Evolutionary conservation across 192 early-diverging fungal species (phyloP).

Genomic region (Oehlia diaphana): DNA sequence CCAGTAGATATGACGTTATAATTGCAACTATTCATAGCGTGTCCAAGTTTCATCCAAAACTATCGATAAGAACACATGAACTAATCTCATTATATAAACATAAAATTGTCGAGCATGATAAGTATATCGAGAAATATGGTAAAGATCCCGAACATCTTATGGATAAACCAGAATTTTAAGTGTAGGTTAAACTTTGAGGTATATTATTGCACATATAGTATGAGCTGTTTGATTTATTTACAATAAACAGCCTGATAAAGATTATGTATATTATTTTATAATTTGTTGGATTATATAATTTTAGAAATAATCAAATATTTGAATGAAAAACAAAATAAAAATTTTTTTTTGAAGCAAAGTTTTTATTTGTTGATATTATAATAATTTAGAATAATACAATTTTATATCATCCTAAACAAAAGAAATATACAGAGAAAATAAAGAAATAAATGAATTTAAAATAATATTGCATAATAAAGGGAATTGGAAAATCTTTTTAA

Average conservation of each 20-base stretch:
- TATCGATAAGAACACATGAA: conserved; percentile 31
- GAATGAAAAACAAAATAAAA: no score
- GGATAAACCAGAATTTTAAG: conserved; percentile 29
- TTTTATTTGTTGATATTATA: background rate
- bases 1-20: conserved; percentile 39
- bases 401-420: background rate
- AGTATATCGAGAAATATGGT: conserved; percentile 41
- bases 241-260: no score
- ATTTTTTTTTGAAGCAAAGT: background rate
- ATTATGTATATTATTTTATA: no score
- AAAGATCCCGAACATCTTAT: conserved; percentile 33
- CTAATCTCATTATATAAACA: conserved; percentile 34
- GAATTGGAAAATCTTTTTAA: background rate
- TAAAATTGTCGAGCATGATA: conserved; percentile 33
- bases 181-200: no score
- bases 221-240: no score
- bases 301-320: no score
- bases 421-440: background rate
- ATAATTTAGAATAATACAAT: background rate
- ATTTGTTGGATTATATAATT: no score
- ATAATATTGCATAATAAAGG: conserved; percentile 1
- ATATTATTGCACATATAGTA: no score
- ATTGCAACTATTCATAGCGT: conserved; percentile 36
- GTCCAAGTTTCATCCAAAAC: conserved; percentile 1
- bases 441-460: background rate